These are phyloP conservation scores for Leishmania tarentolae DNA, from an alignment of 208 protist species.

Conservation along the genomic window DNA sequence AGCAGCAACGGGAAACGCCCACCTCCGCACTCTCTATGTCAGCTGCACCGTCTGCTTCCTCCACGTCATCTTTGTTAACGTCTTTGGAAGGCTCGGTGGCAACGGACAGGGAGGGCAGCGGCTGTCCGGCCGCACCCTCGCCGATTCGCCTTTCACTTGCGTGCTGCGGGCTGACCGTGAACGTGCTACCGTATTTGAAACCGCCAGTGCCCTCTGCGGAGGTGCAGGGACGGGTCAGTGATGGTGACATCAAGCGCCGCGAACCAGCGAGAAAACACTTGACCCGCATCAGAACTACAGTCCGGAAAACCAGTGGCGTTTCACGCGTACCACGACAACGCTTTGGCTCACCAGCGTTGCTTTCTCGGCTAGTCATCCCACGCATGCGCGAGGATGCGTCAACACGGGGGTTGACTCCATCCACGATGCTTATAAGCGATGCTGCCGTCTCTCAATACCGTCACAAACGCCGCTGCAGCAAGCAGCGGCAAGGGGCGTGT, in stretches of 20 bases:
- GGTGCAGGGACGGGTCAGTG: neutral
- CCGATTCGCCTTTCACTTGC: slow-evolving; percentile 23
- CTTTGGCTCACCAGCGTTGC: neutral
- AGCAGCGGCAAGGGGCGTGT: neutral
- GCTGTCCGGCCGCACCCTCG: neutral
- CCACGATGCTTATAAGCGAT: slow-evolving; percentile 9
- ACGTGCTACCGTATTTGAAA: slow-evolving; percentile 9
- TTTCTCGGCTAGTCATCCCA: slow-evolving; percentile 10
- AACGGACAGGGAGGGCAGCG: neutral
- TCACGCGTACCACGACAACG: neutral
- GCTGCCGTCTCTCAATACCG: neutral
- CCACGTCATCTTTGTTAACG: neutral
- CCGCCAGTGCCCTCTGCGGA: neutral
- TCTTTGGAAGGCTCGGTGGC: neutral
- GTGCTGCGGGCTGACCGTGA: slow-evolving; percentile 31
- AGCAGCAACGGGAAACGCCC: neutral
- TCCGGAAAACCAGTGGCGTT: neutral
- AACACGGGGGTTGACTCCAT: slow-evolving; percentile 32
- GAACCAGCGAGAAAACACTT: neutral
- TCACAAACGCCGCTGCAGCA: neutral
- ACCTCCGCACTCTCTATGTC: neutral
- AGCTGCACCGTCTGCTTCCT: neutral
- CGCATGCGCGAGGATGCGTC: slow-evolving; percentile 38
- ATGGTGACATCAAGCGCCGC: slow-evolving; percentile 1
- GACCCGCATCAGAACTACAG: neutral